phyloP scores from a whole-genome alignment of 2,329 filamentous ascomycete genomes.

The Scopulariopsis brevicaulis region DNA sequence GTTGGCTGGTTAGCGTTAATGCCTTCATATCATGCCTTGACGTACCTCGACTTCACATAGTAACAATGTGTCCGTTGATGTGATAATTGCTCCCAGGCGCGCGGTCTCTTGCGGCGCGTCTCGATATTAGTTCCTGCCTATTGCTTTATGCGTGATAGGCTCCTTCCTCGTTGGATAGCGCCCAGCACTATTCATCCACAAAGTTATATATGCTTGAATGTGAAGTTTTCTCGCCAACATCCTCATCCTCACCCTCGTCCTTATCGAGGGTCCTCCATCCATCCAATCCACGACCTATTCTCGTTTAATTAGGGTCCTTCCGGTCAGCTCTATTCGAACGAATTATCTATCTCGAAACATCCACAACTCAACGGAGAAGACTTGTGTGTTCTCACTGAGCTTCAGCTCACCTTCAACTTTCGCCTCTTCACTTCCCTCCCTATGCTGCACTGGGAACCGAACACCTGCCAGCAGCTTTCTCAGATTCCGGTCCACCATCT shows the following conservation, averaged over 20 bases:
- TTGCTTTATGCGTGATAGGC: neutral
- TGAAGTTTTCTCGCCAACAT: neutral
- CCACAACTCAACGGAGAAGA: too few species aligned
- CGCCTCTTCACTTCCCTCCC: too few species aligned
- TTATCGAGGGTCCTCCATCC: neutral
- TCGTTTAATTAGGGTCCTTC: too few species aligned
- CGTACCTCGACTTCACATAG: slow-evolving; percentile 3
- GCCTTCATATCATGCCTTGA: slow-evolving; percentile 9
- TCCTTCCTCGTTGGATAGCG: neutral
- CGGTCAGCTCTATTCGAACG: too few species aligned
- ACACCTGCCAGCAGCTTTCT: too few species aligned
- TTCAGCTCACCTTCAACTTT: too few species aligned
- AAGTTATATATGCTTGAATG: neutral
- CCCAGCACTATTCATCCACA: neutral
- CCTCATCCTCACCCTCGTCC: neutral
- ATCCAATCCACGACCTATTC: too few species aligned
- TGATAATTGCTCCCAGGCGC: neutral
- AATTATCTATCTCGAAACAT: too few species aligned
- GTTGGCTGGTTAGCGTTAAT: slow-evolving; percentile 19
- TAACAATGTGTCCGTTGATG: neutral
- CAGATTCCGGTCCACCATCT: too few species aligned
- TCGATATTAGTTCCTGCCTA: neutral
- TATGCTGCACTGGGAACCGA: too few species aligned
- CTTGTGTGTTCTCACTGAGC: too few species aligned
- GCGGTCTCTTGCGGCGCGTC: neutral